phyloP scores from a whole-genome alignment of 345 rosid genomes.

The Stellera chamaejasme region DNA sequence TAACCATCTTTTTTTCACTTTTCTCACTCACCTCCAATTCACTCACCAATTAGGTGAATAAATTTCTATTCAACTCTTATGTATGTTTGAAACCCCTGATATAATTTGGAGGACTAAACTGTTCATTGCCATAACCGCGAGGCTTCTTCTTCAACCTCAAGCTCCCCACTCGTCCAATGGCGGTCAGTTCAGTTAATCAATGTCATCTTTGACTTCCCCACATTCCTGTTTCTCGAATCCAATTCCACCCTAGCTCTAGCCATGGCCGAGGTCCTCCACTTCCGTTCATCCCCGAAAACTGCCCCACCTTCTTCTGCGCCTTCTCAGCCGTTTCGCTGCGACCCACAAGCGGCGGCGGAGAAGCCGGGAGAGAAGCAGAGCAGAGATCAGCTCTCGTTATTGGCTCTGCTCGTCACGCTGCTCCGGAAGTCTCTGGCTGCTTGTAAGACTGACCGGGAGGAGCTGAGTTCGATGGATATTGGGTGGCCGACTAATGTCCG shows the following conservation, averaged over 20 bases:
- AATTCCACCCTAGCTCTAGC: conserved; percentile 32
- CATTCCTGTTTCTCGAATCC: conserved; percentile 29
- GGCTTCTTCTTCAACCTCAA: too few relatives aligned
- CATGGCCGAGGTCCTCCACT: conserved; percentile 83
- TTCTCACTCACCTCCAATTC: too few relatives aligned
- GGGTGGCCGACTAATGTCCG: conserved; percentile 76
- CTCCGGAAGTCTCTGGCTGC: conserved; percentile 66
- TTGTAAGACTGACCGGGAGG: conserved; percentile 50
- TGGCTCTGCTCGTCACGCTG: conserved; percentile 58
- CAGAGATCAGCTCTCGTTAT: conserved; percentile 62
- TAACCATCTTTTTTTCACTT: too few relatives aligned
- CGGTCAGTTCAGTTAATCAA: conserved; percentile 11
- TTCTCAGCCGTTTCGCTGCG: conserved; percentile 21
- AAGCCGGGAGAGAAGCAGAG: conserved; percentile 17
- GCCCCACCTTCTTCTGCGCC: conserved; percentile 28
- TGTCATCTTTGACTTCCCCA: conserved; percentile 28
- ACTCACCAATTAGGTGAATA: too few relatives aligned
- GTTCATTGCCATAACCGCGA: too few relatives aligned
- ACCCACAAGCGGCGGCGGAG: conserved; percentile 15
- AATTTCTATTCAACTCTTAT: too few relatives aligned
- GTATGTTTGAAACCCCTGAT: too few relatives aligned
- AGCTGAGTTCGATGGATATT: conserved; percentile 73
- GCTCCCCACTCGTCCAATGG: too few relatives aligned
- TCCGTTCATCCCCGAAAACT: conserved; percentile 45
- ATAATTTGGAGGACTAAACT: too few relatives aligned